These are phyloP conservation scores for Lachancea nothofagi DNA, from an alignment of 805 yeast genomes.

Conservation along the genomic window DNA sequence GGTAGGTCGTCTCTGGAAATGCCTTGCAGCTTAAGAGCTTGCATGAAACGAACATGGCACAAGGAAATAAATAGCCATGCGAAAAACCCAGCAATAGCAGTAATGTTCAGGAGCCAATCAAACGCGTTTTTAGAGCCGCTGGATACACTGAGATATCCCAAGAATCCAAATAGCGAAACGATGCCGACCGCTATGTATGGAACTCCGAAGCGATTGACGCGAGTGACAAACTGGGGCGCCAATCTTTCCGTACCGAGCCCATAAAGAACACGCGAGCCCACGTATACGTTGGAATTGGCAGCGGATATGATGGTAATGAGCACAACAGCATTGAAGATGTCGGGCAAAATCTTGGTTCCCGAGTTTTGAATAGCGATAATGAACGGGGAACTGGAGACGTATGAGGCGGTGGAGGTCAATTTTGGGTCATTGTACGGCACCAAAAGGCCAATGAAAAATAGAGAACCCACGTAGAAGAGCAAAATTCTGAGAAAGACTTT, in stretches of 20 bases:
- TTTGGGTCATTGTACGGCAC: constrained; percentile 64
- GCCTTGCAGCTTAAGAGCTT: constrained; percentile 54
- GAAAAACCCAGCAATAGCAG: constrained; percentile 73
- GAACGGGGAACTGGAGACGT: constrained; percentile 61
- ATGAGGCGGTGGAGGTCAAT: constrained; percentile 34
- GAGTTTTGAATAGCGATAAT: constrained; percentile 64
- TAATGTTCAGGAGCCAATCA: constrained; percentile 66
- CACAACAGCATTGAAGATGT: constrained; percentile 68
- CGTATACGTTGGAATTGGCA: constrained; percentile 69
- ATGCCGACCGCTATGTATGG: constrained; percentile 53
- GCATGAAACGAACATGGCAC: constrained; percentile 66
- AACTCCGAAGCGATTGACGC: constrained; percentile 52
- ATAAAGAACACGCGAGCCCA: constrained; percentile 62
- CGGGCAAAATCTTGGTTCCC: constrained; percentile 61
- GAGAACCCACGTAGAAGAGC: constrained; percentile 57
- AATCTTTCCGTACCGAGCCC: constrained; percentile 55
- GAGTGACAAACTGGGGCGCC: constrained; percentile 50
- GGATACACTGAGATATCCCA: constrained; percentile 56
- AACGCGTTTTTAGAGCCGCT: constrained; percentile 53
- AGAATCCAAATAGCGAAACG: constrained; percentile 57
- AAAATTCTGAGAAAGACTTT: constrained; percentile 63
- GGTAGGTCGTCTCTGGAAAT: constrained; percentile 67
- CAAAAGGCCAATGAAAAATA: constrained; percentile 63
- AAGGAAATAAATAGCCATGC: constrained; percentile 64
- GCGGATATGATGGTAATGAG: constrained; percentile 67